These are phyloP conservation scores for Taiwanofungus camphoratus DNA, from an alignment of 1,284 basidiomycete genomes.

Conservation along the genomic window DNA sequence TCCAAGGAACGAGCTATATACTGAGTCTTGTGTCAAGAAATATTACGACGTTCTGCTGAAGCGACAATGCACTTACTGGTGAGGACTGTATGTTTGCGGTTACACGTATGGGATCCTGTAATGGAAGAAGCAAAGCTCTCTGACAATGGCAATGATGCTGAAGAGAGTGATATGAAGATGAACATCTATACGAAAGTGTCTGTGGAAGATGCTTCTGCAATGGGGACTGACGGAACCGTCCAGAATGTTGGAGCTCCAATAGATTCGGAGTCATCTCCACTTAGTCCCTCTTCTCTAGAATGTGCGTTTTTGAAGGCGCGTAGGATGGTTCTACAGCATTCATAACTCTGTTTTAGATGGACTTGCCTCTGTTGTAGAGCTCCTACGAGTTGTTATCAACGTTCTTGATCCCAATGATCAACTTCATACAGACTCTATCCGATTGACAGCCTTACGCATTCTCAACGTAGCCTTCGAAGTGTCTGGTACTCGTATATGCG, in stretches of 20 bases:
- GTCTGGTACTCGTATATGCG: slow-evolving; percentile 69
- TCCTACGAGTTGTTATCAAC: slow-evolving; percentile 91
- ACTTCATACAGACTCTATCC: slow-evolving; percentile 94
- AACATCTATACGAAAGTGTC: slow-evolving; percentile 32
- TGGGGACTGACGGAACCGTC: neutral
- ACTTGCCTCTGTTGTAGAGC: slow-evolving; percentile 88
- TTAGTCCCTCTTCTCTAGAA: slow-evolving; percentile 2
- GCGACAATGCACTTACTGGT: slow-evolving; percentile 89
- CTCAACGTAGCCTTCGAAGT: slow-evolving; percentile 90
- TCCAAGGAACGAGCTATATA: slow-evolving; percentile 5
- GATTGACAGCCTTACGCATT: slow-evolving; percentile 84
- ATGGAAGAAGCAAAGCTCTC: slow-evolving; percentile 63
- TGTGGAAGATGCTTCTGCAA: neutral
- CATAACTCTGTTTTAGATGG: slow-evolving; percentile 49
- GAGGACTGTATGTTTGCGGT: slow-evolving; percentile 72
- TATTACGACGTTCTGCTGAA: slow-evolving; percentile 89
- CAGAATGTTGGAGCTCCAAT: neutral
- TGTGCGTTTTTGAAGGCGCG: slow-evolving; percentile 11
- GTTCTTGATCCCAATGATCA: slow-evolving; percentile 93
- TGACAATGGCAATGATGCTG: slow-evolving; percentile 40
- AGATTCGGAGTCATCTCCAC: neutral
- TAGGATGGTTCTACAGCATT: neutral
- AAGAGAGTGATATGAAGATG: slow-evolving; percentile 57
- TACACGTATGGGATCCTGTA: slow-evolving; percentile 62
- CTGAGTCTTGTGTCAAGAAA: slow-evolving; percentile 47